Base-by-base conservation (phyloP, 805 yeast species). In the Candida chilensis region DNA sequence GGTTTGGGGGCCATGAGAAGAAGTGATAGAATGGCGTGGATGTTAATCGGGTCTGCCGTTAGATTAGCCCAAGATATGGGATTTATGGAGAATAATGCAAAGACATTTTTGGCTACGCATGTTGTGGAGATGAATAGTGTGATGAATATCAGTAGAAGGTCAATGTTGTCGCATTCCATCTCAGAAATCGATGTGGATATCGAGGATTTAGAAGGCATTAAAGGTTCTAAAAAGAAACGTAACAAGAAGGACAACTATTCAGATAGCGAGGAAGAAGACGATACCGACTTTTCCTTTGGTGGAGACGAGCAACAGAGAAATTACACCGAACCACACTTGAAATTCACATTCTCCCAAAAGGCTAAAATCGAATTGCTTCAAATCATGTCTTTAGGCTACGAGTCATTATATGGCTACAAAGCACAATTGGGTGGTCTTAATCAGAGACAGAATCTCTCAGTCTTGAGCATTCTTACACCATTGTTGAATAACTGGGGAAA, bases 21-120 rank as follows among this genome's bases (percentile, higher is more conserved):
- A 44, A 78, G 88, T 37, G 88, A 85, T 49, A 66, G 95, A 24
- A 82, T 86, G 87, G 81, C 94, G 0, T 88, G 95, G 90, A 82
- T 87, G 92, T 68, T 86, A 36, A 77, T 85, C 28, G 96, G 96
- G 2, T 75, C 84, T 2, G 88, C 94, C 0, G 80, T 85, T 2
- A 63, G 96, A 33, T 56, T 88, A 25, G 92, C 95, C 3, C 94
- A 85, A 48, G 92, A 82, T 49, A 75, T 81, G 73, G 85, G 85
- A 3, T 71, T 86, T 42, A 72, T 85, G 60, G 84, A 82, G 27
- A 70, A 74, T 13, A 74, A 82, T 35, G 66, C 87, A 7, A 70
- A 79, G 41, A 73, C 87, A 5, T 83, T 81, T 45, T 57, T 87
- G 32, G 95, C 95, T 0, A 74, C 94, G 0, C 95, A 87, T 50